These are phyloP conservation scores for Boletus fagicola DNA, from an alignment of 768 basidiomycete species.

Conservation along the genomic window DNA sequence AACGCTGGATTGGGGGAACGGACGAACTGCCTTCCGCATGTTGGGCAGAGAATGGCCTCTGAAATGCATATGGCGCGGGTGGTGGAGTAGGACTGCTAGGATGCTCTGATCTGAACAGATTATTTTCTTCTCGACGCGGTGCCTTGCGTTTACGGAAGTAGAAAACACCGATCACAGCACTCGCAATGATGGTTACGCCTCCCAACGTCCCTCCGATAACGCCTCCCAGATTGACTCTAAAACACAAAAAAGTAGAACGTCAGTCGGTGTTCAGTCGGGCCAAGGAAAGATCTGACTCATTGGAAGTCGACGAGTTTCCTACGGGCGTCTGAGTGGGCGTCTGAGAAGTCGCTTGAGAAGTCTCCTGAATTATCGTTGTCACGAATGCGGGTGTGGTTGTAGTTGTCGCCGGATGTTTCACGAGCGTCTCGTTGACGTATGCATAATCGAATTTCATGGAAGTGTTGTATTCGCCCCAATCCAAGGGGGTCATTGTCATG, in stretches of 20 bases:
- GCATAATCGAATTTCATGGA: constrained; percentile 32
- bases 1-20: constrained; percentile 7
- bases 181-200: constrained; percentile 1
- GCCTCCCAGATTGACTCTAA: constrained; percentile 15
- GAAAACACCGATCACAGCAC: constrained; percentile 1
- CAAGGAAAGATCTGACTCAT: constrained; percentile 8
- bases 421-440: constrained; percentile 22
- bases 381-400: not conserved
- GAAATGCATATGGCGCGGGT: not conserved
- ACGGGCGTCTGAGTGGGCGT: not conserved
- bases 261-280: not conserved
- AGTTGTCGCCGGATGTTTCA: constrained; percentile 5
- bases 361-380: too few species aligned
- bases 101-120: constrained; percentile 6
- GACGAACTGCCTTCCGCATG: not conserved
- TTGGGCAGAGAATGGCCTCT: not conserved
- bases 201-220: constrained; percentile 17
- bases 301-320: not conserved
- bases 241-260: not conserved
- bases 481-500: constrained; percentile 21
- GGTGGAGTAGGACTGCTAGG: not conserved
- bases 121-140: not conserved
- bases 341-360: not conserved
- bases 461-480: constrained; percentile 17
- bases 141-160: constrained; percentile 11